A percentile compares a stretch with the other conserved stretches of the same genome.
phyloP scores from a whole-genome alignment of 495 filamentous ascomycete species.

The Talaromyces trachyspermus region DNA sequence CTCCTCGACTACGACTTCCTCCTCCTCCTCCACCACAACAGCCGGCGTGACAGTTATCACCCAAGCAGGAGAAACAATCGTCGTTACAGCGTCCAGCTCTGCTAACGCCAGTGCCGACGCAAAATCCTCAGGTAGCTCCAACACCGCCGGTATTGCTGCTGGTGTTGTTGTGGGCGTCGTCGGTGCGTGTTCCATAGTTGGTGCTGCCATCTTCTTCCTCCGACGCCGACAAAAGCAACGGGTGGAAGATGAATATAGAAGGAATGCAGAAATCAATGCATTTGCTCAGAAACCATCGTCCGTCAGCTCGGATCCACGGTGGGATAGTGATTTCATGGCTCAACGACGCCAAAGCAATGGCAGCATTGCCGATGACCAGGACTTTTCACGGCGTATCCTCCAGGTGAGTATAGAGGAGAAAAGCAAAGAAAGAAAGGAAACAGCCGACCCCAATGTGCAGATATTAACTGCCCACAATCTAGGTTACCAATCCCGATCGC shows the following conservation, averaged over 20 bases:
- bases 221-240: constrained; percentile 65
- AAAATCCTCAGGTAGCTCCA: constrained; percentile 32
- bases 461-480: too few relatives aligned
- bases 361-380: constrained; percentile 95
- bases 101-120: constrained; percentile 12
- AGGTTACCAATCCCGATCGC: constrained; percentile 47
- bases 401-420: too few relatives aligned
- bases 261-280: constrained; percentile 60
- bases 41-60: constrained; percentile 17
- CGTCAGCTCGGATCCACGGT: constrained; percentile 66
- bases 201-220: constrained; percentile 66
- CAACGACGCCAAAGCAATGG: constrained; percentile 88
- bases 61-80: constrained; percentile 26
- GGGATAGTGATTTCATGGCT: constrained; percentile 79
- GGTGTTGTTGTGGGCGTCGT: constrained; percentile 85
- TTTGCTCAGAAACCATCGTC: constrained; percentile 56
- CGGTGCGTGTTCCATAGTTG: constrained; percentile 54
- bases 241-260: constrained; percentile 72
- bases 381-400: constrained; percentile 92
- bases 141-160: constrained; percentile 72
- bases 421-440: too few relatives aligned
- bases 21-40: constrained; percentile 6
- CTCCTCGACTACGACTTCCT: constrained; percentile 16
- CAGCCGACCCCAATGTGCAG: too few relatives aligned
- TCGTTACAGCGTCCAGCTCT: constrained; percentile 28